Evolutionary conservation across 805 yeast genomes (phyloP).

Genomic region (Nakazawaea anatomiae): DNA sequence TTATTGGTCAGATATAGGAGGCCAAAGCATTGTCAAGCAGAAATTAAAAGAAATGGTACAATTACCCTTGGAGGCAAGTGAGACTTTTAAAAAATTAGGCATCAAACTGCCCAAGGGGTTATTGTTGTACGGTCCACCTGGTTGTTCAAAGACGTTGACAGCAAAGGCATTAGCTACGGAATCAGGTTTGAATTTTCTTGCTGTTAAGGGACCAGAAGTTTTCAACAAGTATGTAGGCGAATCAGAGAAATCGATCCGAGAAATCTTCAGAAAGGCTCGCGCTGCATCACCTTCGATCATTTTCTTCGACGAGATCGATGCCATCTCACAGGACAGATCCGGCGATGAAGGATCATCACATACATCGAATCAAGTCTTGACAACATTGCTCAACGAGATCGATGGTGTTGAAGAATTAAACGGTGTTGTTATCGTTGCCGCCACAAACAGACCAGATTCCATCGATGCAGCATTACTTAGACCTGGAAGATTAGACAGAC

Average conservation of each 20-base stretch:
- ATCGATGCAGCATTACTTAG: constrained; percentile 90
- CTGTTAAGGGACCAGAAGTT: constrained; percentile 95
- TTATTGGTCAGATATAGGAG: constrained; percentile 92
- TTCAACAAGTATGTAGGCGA: constrained; percentile 96
- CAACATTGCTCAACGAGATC: constrained; percentile 87
- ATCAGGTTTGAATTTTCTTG: constrained; percentile 87
- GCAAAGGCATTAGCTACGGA: constrained; percentile 96
- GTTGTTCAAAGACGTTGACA: constrained; percentile 91
- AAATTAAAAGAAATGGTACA: constrained; percentile 88
- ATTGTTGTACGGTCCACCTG: constrained; percentile 94
- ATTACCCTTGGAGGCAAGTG: constrained; percentile 79
- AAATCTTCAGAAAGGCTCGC: constrained; percentile 87
- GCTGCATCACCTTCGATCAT: constrained; percentile 92
- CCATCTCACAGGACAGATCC: constrained; percentile 75
- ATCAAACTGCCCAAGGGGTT: constrained; percentile 91
- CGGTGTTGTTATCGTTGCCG: constrained; percentile 92
- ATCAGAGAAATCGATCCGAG: constrained; percentile 88
- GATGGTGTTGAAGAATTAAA: constrained; percentile 95
- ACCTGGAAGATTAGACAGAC: constrained; percentile 94
- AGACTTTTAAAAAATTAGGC: constrained; percentile 70
- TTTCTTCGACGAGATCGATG: constrained; percentile 96
- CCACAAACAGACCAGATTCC: constrained; percentile 91
- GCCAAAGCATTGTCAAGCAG: constrained; percentile 77
- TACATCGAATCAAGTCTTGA: constrained; percentile 78
- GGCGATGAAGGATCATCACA: constrained; percentile 40